phyloP scores from a whole-genome alignment of 2,329 filamentous ascomycete genomes.

The Rutstroemia sydowiana region DNA sequence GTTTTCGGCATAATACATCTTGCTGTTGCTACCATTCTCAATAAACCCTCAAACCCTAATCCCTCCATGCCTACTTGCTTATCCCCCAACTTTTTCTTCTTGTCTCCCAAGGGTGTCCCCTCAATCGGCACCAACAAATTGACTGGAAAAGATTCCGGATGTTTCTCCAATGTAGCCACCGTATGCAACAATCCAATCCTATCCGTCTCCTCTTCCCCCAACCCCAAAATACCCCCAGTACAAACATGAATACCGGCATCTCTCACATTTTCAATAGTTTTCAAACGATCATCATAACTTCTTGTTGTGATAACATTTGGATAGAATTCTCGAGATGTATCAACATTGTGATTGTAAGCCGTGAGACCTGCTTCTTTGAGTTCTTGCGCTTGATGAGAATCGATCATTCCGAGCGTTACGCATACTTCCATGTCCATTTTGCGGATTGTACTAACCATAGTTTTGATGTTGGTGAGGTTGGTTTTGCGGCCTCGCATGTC shows the following conservation, averaged over 20 bases:
- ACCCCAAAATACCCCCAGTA: constrained; percentile 78
- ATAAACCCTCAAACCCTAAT: constrained; percentile 70
- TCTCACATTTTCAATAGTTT: constrained; percentile 71
- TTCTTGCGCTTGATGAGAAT: constrained; percentile 70
- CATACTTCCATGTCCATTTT: constrained; percentile 83
- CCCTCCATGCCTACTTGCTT: no score
- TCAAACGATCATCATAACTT: constrained; percentile 77
- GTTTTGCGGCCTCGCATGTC: constrained; percentile 90
- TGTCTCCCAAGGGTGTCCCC: constrained; percentile 76
- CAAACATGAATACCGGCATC: constrained; percentile 86
- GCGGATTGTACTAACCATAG: constrained; percentile 76
- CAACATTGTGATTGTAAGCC: constrained; percentile 91
- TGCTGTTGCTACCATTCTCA: constrained; percentile 79
- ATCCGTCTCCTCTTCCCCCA: constrained; percentile 73
- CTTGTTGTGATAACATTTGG: constrained; percentile 79
- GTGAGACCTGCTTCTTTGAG: constrained; percentile 79
- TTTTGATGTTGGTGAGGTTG: constrained; percentile 73
- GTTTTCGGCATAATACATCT: constrained; percentile 76
- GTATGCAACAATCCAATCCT: constrained; percentile 79
- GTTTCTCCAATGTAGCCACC: constrained; percentile 68
- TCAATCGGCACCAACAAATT: constrained; percentile 88
- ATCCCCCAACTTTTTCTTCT: no score
- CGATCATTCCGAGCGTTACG: constrained; percentile 92
- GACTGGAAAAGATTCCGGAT: constrained; percentile 87
- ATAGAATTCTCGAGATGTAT: constrained; percentile 85